A percentile compares a stretch with the other conserved stretches of the same genome.
phyloP scores from a whole-genome alignment of 2,329 filamentous ascomycete species.

The Coccinonectria pachysandricola region DNA sequence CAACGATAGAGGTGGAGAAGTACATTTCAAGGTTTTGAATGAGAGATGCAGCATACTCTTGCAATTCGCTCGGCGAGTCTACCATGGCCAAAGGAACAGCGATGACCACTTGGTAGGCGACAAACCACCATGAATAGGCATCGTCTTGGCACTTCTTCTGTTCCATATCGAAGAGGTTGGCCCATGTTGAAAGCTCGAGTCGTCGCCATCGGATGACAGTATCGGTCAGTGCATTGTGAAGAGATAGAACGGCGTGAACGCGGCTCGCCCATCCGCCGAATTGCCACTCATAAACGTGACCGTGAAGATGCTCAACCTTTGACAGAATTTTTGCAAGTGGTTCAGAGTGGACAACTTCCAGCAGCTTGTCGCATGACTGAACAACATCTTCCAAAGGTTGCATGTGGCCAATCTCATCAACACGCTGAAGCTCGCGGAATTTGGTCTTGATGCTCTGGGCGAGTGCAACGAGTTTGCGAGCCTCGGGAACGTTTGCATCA shows the following conservation, averaged over 20 bases:
- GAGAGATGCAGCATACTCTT: slow-evolving; percentile 55
- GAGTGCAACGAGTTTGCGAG: slow-evolving; percentile 60
- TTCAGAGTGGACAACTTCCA: slow-evolving; percentile 67
- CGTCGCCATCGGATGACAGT: slow-evolving; percentile 83
- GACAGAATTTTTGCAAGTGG: slow-evolving; percentile 80
- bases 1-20: slow-evolving; percentile 66
- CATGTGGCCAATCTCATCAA: slow-evolving; percentile 61
- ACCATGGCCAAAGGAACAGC: slow-evolving; percentile 60
- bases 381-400: slow-evolving; percentile 72
- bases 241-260: slow-evolving; percentile 55
- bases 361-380: slow-evolving; percentile 59
- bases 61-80: slow-evolving; percentile 47
- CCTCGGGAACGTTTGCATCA: slow-evolving; percentile 66
- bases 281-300: slow-evolving; percentile 87
- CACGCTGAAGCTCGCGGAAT: slow-evolving; percentile 59
- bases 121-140: slow-evolving; percentile 89
- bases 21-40: slow-evolving; percentile 71
- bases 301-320: slow-evolving; percentile 79
- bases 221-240: slow-evolving; percentile 70
- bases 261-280: slow-evolving; percentile 73
- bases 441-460: slow-evolving; percentile 58
- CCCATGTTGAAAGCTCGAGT: slow-evolving; percentile 87
- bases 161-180: slow-evolving; percentile 78
- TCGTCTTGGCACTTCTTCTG: slow-evolving; percentile 63
- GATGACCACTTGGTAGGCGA: slow-evolving; percentile 85